Percentiles rank a stretch among this genome's conserved stretches.
Conservation (phyloP, 768 basidiomycete genomes). For the Coprinopsis sp. region DNA sequence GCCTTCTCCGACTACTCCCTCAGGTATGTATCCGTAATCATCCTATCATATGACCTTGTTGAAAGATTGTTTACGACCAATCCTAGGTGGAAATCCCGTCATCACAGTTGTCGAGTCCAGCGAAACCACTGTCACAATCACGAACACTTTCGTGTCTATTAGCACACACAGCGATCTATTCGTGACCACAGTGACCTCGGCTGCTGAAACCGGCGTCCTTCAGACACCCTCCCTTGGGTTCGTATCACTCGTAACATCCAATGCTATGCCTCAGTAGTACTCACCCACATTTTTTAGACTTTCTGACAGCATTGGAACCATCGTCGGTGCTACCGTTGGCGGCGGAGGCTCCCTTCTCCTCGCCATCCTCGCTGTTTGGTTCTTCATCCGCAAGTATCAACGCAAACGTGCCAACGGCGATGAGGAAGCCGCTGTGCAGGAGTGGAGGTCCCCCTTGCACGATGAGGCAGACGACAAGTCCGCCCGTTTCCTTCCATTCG, state of each 20-base stretch:
- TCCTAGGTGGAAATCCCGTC: not conserved
- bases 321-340: constrained; percentile 2
- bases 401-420: not conserved
- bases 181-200: constrained; percentile 1
- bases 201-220: constrained; percentile 4
- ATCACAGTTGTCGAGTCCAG: not conserved
- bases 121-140: not conserved
- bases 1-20: not conserved
- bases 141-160: not conserved
- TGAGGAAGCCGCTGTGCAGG: not conserved
- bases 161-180: not conserved
- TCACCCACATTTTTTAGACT: not conserved
- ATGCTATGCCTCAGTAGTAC: not conserved
- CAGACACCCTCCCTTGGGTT: not conserved
- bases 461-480: constrained; percentile 4
- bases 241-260: not conserved
- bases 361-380: not conserved
- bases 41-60: no score
- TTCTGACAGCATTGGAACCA: constrained; percentile 1
- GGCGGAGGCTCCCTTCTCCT: not conserved
- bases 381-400: not conserved
- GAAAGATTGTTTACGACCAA: no score
- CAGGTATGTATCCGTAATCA: no score
- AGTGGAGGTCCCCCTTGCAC: not conserved
- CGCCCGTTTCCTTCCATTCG: no score